A percentile compares a stretch with the other conserved stretches of the same genome.
phyloP scores from a whole-genome alignment of 208 protist genomes.

The Leishmania guyanensis region DNA sequence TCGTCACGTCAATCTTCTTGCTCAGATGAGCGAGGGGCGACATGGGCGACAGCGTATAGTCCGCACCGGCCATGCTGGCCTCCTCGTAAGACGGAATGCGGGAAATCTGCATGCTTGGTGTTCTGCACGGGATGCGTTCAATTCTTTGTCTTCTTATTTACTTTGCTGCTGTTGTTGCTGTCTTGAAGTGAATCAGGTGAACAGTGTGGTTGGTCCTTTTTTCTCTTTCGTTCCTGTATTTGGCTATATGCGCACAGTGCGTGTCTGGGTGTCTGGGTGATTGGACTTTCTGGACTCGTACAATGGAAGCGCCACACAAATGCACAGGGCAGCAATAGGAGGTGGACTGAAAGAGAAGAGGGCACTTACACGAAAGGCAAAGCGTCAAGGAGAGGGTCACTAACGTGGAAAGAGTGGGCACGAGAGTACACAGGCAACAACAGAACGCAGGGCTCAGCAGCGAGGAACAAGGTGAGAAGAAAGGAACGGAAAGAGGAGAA shows the following conservation, averaged over 20 bases:
- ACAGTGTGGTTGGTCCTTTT: background rate
- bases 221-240: background rate
- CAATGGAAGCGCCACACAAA: background rate
- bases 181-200: background rate
- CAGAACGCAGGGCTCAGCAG: background rate
- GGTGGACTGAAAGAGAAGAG: background rate
- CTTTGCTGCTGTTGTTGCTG: background rate
- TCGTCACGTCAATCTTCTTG: conserved; percentile 78
- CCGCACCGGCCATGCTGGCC: conserved; percentile 31
- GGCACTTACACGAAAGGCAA: background rate
- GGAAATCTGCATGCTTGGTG: conserved; percentile 19
- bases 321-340: background rate
- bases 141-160: background rate
- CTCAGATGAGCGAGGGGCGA: conserved; percentile 24
- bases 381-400: too few relatives aligned
- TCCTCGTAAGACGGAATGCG: conserved; percentile 43
- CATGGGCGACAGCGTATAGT: conserved; percentile 31
- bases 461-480: conserved; percentile 1
- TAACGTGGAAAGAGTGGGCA: background rate
- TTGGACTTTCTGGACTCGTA: background rate
- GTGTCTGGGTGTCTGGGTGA: too few relatives aligned
- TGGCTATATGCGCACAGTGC: too few relatives aligned
- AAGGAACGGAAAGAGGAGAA: background rate
- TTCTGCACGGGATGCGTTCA: background rate
- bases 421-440: background rate